Conservation (phyloP, 106 monocot species). For the Dactylorhiza incarnata region DNA sequence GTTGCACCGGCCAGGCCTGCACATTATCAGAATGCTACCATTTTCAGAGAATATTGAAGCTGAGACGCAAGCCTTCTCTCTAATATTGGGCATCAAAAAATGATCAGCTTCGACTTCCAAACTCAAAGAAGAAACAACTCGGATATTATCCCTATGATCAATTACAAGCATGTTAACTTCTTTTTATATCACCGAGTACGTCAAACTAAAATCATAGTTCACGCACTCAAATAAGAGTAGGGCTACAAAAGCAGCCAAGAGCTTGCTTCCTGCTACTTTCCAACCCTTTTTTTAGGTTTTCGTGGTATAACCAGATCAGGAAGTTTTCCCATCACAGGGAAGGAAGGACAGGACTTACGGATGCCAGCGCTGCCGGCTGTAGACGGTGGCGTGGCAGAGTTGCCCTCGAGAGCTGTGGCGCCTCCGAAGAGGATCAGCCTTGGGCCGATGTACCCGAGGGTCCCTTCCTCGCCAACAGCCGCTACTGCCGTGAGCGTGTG, state of each 20-base stretch:
- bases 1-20: conserved; percentile 98
- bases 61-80: background rate
- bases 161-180: background rate
- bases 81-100: background rate
- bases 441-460: conserved; percentile 66
- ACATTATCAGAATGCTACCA: conserved; percentile 16
- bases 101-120: background rate
- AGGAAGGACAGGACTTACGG: conserved; percentile 34
- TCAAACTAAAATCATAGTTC: background rate
- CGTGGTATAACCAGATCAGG: background rate
- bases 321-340: background rate
- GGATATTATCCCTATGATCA: background rate
- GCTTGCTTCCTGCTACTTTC: background rate
- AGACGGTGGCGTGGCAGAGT: conserved; percentile 71
- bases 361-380: conserved; percentile 84
- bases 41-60: background rate
- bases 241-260: background rate
- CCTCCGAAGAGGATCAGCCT: conserved; percentile 89
- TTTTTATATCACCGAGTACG: background rate
- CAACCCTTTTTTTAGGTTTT: background rate
- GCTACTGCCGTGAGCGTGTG: conserved; percentile 89
- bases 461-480: conserved; percentile 83
- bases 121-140: background rate
- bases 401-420: conserved; percentile 93
- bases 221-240: background rate